Evolutionary conservation across 2,329 filamentous ascomycete species (phyloP).

Genomic region (Xylariaceae sp.): DNA sequence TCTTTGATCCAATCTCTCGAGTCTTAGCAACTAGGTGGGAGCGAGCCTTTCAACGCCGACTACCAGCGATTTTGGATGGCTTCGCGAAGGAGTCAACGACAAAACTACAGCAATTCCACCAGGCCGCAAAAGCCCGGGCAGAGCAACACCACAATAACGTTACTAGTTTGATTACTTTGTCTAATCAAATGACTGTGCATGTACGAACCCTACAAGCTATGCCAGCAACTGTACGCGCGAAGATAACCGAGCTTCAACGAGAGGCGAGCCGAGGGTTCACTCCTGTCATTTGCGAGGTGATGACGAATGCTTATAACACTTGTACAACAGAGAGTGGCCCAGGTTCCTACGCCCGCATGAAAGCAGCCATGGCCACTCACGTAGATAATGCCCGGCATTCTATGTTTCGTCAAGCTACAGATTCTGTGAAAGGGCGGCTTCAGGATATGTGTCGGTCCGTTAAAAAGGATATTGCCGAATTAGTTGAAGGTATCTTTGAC

Average conservation of each 20-base stretch:
- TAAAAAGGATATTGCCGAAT: constrained; percentile 17
- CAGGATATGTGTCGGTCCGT: constrained; percentile 41
- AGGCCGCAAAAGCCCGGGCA: constrained; percentile 29
- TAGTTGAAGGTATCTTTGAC: constrained; percentile 23
- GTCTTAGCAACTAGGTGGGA: constrained; percentile 38
- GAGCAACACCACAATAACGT: constrained; percentile 28
- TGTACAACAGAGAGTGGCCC: constrained; percentile 51
- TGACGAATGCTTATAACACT: constrained; percentile 52
- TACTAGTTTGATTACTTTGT: constrained; percentile 42
- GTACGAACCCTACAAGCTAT: constrained; percentile 48
- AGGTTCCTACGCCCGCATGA: constrained; percentile 60
- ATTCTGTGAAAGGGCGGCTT: constrained; percentile 49
- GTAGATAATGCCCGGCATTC: constrained; percentile 46
- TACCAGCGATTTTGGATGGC: constrained; percentile 31
- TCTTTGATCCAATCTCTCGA: constrained; percentile 35
- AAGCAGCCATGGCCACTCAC: constrained; percentile 52
- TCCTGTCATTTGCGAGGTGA: constrained; percentile 51
- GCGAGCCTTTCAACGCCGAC: constrained; percentile 30
- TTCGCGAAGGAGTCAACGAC: constrained; percentile 27
- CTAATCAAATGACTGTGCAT: constrained; percentile 47
- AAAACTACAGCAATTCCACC: constrained; percentile 34
- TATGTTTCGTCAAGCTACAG: constrained; percentile 57
- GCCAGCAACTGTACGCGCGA: constrained; percentile 37
- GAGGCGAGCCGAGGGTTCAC: constrained; percentile 61
- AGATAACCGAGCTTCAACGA: constrained; percentile 53